These are phyloP conservation scores for Yamadazyma blattariae DNA, from an alignment of 1,139 yeast genomes.

Conservation along the genomic window DNA sequence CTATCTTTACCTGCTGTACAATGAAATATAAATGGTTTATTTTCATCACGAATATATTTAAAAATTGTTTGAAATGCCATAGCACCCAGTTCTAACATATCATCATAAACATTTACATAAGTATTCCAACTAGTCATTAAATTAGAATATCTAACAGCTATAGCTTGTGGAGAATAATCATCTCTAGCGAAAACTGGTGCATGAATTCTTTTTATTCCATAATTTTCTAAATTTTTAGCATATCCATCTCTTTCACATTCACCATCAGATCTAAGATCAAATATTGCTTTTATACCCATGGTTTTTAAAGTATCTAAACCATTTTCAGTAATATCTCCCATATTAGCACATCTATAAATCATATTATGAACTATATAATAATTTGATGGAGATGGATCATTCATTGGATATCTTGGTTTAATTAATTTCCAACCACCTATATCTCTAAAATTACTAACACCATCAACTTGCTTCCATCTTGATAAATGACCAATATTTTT, in stretches of 20 bases:
- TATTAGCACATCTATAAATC: slow-evolving; percentile 64
- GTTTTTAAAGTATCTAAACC: slow-evolving; percentile 42
- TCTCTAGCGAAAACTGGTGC: slow-evolving; percentile 57
- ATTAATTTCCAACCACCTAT: slow-evolving; percentile 69
- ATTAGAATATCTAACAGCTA: slow-evolving; percentile 55
- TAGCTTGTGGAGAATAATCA: slow-evolving; percentile 65
- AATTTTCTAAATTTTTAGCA: slow-evolving; percentile 28
- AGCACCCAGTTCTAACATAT: slow-evolving; percentile 51
- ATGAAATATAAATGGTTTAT: slow-evolving; percentile 56
- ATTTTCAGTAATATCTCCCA: slow-evolving; percentile 43
- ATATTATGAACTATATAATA: slow-evolving; percentile 52
- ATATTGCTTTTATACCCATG: slow-evolving; percentile 54
- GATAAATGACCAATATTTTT: slow-evolving; percentile 36
- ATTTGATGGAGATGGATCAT: slow-evolving; percentile 13
- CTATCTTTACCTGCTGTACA: slow-evolving; percentile 90
- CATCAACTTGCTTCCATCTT: slow-evolving; percentile 64
- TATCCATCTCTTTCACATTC: slow-evolving; percentile 56
- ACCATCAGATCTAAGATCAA: slow-evolving; percentile 66
- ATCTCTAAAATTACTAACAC: slow-evolving; percentile 74
- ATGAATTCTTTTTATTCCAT: slow-evolving; percentile 52
- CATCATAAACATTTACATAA: slow-evolving; percentile 61
- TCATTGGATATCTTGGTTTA: slow-evolving; percentile 24
- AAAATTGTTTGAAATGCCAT: slow-evolving; percentile 47
- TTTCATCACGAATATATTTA: slow-evolving; percentile 50
- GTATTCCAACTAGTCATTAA: slow-evolving; percentile 63